Percentiles rank a stretch among this genome's conserved stretches.
phyloP scores from a whole-genome alignment of 2,329 filamentous ascomycete species.

The Cladosporium sp. region DNA sequence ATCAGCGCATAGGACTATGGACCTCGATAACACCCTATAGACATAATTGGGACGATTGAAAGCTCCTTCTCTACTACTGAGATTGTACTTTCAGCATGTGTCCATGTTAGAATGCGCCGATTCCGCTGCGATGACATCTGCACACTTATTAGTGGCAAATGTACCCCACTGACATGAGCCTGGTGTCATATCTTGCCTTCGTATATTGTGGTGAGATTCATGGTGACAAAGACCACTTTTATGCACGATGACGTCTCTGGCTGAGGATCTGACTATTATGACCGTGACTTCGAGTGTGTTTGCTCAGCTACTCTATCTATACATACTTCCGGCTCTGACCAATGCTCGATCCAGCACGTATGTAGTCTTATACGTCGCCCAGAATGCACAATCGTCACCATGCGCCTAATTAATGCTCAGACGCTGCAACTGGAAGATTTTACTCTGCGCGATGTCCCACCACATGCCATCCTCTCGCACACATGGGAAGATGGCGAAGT shows the following conservation, averaged over 20 bases:
- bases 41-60: too few species aligned
- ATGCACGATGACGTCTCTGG: background rate
- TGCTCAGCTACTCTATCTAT: background rate
- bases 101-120: too few species aligned
- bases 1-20: too few species aligned
- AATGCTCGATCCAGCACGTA: background rate
- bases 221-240: background rate
- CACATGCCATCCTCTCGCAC: conserved; percentile 18
- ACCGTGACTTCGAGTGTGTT: too few species aligned
- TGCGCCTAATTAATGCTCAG: conserved; percentile 14
- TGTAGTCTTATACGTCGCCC: background rate
- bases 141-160: too few species aligned
- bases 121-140: too few species aligned
- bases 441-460: background rate
- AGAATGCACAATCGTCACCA: background rate
- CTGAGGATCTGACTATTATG: background rate
- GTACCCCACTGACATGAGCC: too few species aligned
- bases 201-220: too few species aligned
- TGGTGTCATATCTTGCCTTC: too few species aligned
- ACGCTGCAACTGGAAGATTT: conserved; percentile 7
- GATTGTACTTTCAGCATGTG: too few species aligned
- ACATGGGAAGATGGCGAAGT: conserved; percentile 15
- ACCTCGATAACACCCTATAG: too few species aligned
- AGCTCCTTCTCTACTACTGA: too few species aligned
- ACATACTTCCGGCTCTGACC: background rate